A percentile compares a stretch with the other conserved stretches of the same genome.
Conservation (phyloP, 2,329 filamentous ascomycete genomes). For the Pyrenochaeta sp. region DNA sequence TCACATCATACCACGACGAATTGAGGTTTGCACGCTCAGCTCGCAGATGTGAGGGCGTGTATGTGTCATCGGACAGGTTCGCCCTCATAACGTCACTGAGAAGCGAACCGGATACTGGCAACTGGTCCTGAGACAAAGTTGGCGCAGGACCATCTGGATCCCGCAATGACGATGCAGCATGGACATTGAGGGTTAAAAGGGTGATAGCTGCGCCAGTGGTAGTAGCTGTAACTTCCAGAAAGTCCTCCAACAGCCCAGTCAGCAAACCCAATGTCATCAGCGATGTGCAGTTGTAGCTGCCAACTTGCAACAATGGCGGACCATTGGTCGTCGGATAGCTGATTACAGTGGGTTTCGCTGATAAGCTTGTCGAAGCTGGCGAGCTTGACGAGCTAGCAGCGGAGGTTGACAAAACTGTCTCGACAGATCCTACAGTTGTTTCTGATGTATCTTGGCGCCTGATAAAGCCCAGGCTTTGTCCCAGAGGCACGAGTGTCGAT, state of each 20-base stretch:
- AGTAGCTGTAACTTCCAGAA: slow-evolving; percentile 62
- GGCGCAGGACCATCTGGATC: slow-evolving; percentile 54
- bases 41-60: slow-evolving; percentile 60
- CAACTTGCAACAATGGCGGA: slow-evolving; percentile 55
- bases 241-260: slow-evolving; percentile 60
- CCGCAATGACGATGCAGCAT: slow-evolving; percentile 57
- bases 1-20: slow-evolving; percentile 62
- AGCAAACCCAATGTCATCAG: slow-evolving; percentile 61
- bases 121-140: slow-evolving; percentile 48
- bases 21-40: slow-evolving; percentile 66
- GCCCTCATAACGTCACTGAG: slow-evolving; percentile 59
- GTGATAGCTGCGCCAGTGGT: slow-evolving; percentile 64
- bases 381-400: slow-evolving; percentile 4
- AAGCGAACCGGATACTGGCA: slow-evolving; percentile 57
- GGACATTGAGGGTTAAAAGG: slow-evolving; percentile 66
- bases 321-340: slow-evolving; percentile 29
- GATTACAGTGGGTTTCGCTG: slow-evolving; percentile 23
- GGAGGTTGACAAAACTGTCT: slow-evolving; percentile 3
- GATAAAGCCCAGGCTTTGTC: slow-evolving; percentile 2
- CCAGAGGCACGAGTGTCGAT: slow-evolving; percentile 13
- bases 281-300: slow-evolving; percentile 63
- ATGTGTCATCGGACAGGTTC: slow-evolving; percentile 61
- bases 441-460: slow-evolving; percentile 19
- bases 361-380: slow-evolving; percentile 13
- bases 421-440: slow-evolving; percentile 5